phyloP scores from a whole-genome alignment of 768 basidiomycete species.

The Mycena sanguinolenta region DNA sequence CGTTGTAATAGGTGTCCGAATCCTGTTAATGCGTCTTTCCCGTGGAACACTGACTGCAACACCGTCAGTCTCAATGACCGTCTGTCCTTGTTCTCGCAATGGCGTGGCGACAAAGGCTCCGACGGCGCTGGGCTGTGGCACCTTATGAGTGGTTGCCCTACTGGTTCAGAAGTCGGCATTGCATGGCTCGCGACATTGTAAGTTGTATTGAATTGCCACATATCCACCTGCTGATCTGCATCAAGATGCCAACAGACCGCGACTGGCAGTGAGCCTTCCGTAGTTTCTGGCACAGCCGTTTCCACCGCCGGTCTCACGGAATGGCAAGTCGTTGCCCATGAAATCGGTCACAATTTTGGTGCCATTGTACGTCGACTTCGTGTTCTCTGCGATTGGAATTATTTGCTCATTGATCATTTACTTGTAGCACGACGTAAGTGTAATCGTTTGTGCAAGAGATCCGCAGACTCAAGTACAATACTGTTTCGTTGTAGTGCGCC shows the following conservation, averaged over 20 bases:
- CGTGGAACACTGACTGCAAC: conserved; percentile 86
- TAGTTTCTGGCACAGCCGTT: conserved; percentile 86
- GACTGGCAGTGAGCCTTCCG: conserved; percentile 57
- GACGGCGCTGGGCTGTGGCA: conserved; percentile 90
- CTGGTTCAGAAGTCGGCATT: conserved; percentile 87
- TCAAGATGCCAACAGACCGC: conserved; percentile 69
- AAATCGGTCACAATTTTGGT: conserved; percentile 91
- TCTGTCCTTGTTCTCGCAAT: conserved; percentile 83
- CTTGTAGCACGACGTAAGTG: conserved; percentile 68
- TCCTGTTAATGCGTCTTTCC: conserved; percentile 59
- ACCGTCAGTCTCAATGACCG: conserved; percentile 73
- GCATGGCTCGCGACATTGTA: conserved; percentile 89
- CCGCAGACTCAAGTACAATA: conserved; percentile 9
- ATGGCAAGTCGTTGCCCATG: conserved; percentile 88
- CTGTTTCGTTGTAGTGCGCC: conserved; percentile 63
- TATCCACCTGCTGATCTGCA: conserved; percentile 14
- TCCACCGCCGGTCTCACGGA: conserved; percentile 83
- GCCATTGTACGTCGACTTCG: conserved; percentile 73
- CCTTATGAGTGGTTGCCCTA: conserved; percentile 86
- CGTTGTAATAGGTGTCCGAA: conserved; percentile 68
- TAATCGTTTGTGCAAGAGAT: conserved; percentile 15
- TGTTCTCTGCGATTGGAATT: conserved; percentile 15
- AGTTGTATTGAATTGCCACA: conserved; percentile 38
- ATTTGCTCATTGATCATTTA: conserved; percentile 23
- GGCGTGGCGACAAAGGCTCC: conserved; percentile 80